A percentile compares a stretch with the other conserved stretches of the same genome.
phyloP scores from a whole-genome alignment of 108 stramenopile species.

The Nannochloropsis gaditana region DNA sequence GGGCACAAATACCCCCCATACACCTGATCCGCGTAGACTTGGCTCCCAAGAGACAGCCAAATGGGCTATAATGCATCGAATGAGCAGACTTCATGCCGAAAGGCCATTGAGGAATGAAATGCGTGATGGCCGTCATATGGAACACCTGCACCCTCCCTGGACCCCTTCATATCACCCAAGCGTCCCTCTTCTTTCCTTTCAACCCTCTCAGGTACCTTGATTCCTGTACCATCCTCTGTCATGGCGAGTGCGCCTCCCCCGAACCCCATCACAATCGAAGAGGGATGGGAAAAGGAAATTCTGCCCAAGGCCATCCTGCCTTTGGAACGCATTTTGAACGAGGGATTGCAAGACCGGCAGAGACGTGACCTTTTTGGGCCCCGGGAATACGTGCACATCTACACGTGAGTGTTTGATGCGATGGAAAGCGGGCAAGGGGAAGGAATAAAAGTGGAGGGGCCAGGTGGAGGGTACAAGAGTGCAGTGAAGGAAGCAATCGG shows the following conservation, averaged over 20 bases:
- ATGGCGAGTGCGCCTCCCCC: conserved; percentile 1
- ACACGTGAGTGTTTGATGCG: conserved; percentile 40
- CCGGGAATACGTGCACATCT: conserved; percentile 76
- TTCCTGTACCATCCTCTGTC: not conserved
- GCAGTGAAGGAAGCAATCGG: not conserved
- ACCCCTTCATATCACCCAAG: no score
- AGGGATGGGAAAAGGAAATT: conserved; percentile 84
- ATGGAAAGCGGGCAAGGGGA: conserved; percentile 24
- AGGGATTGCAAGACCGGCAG: conserved; percentile 64
- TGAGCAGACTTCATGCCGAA: no score
- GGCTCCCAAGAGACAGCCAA: no score
- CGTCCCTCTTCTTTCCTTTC: no score
- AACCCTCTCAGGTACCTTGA: no score
- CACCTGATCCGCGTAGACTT: no score
- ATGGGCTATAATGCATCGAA: no score
- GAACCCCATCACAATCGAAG: conserved; percentile 32
- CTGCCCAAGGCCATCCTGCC: conserved; percentile 79
- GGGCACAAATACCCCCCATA: no score
- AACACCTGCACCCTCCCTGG: no score
- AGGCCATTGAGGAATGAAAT: no score
- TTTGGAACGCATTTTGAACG: conserved; percentile 78
- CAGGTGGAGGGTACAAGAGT: not conserved
- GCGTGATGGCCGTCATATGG: no score
- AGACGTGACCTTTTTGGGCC: conserved; percentile 72
- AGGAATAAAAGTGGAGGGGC: not conserved